Evolutionary conservation across 2,329 filamentous ascomycete species (phyloP).

Genomic region (Hymenoscyphus linearis): DNA sequence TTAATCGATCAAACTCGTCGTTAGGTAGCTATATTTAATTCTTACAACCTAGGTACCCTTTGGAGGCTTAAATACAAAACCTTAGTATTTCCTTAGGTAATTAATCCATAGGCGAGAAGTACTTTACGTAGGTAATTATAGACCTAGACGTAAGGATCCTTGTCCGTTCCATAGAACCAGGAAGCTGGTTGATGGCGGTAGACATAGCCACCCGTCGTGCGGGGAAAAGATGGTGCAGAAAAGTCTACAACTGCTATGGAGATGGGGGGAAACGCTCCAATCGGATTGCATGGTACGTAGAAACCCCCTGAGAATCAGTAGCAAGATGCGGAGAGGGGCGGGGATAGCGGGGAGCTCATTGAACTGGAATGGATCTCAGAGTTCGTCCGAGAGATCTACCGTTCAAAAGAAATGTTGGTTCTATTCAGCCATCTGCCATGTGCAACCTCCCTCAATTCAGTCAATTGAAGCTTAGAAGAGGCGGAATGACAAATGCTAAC

Average conservation of each 20-base stretch:
- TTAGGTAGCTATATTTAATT: too few relatives aligned
- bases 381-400: neutral
- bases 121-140: too few relatives aligned
- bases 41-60: too few relatives aligned
- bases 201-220: neutral
- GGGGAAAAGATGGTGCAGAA: neutral
- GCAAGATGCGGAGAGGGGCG: neutral
- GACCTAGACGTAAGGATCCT: too few relatives aligned
- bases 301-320: neutral
- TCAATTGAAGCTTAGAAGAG: neutral
- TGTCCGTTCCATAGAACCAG: too few relatives aligned
- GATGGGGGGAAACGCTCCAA: constrained; percentile 12
- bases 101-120: too few relatives aligned
- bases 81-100: too few relatives aligned
- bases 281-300: constrained; percentile 4
- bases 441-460: neutral
- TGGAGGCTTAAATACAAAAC: too few relatives aligned
- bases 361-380: neutral
- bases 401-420: neutral
- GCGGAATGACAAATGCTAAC: neutral
- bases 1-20: too few relatives aligned
- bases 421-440: neutral
- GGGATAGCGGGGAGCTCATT: neutral
- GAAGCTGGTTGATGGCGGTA: neutral
- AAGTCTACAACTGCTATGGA: constrained; percentile 2